These are phyloP conservation scores for Saururus chinensis DNA, from an alignment of 164 flowering plant genomes.

Conservation along the genomic window DNA sequence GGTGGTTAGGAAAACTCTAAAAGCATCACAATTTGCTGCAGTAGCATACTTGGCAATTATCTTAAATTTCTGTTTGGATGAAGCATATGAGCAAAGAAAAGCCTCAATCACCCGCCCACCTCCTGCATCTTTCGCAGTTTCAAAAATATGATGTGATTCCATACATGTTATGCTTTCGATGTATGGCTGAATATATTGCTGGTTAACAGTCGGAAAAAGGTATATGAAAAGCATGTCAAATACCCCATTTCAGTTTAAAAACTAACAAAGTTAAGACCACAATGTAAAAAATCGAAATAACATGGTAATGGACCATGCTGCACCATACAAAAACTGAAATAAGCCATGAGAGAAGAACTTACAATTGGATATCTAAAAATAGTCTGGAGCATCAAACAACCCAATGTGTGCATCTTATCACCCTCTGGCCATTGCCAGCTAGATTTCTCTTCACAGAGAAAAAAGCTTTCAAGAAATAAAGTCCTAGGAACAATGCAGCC, in stretches of 20 bases:
- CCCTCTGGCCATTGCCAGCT: conserved; percentile 69
- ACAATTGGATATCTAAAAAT: conserved; percentile 60
- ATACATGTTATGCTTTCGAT: too few relatives aligned
- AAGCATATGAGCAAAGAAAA: conserved; percentile 57
- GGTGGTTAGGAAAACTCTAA: conserved; percentile 81
- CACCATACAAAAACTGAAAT: too few relatives aligned
- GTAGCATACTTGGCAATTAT: conserved; percentile 54
- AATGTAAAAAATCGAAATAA: too few relatives aligned
- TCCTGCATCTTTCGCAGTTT: too few relatives aligned
- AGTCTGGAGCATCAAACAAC: conserved; percentile 78
- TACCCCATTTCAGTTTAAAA: too few relatives aligned
- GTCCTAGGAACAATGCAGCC: conserved; percentile 58
- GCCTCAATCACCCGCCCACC: conserved; percentile 84
- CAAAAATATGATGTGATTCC: too few relatives aligned
- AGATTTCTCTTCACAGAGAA: conserved; percentile 38
- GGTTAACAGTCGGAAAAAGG: too few relatives aligned
- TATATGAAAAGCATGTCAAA: too few relatives aligned
- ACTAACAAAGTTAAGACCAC: too few relatives aligned
- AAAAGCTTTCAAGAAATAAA: conserved; percentile 69
- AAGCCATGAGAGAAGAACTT: conserved; percentile 25
- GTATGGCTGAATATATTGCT: too few relatives aligned
- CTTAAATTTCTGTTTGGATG: conserved; percentile 56
- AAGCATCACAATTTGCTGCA: background rate
- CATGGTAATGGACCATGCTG: too few relatives aligned
- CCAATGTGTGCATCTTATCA: conserved; percentile 58